Evolutionary conservation across 331 rosid genomes (phyloP), one percentile per base, ranked within the genome.

Genomic region (Prunus yedoensis): DNA sequence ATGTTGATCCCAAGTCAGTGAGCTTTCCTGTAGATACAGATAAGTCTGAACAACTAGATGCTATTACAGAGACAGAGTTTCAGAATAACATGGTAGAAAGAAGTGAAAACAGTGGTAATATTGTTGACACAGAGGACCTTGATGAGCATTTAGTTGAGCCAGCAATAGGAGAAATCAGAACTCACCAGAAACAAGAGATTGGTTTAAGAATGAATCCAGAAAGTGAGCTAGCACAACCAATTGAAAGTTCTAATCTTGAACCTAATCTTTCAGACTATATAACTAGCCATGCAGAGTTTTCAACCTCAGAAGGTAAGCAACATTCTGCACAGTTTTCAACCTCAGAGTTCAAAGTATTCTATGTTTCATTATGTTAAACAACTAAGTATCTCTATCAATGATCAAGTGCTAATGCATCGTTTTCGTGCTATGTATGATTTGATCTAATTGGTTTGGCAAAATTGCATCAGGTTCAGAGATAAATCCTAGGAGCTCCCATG

Each of bases 201-300:
- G 77, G 60, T 69, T 35, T 64, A 64, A 46, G 47, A 51, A 20
- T 78, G 43, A 35, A 73, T 74, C 81, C 14, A 56, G 76, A 57
- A 73, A 57, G 67, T 7, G 89, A 88, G 80, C 61, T 65, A 30
- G 53, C 70, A 82, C 62, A 49, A 18, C 14, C 16, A 17, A 32
- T 10, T 66, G 80, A 38, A 77, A 61, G 62, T 67, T 49, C 78
- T 38, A 50, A 73, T 45, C 66, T 50, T 65, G 87, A 89, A 83
- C 69, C 82, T 68, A 65, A 65, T 65, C 10, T 8, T 38, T 81
- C 80, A 71, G 85, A 81, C 38, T n/a, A 30, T 18, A 52, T 43
- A 68, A 77, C 77, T 77, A 87, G 67, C 65, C 20, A 54, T 52
- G 64, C 74, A 63, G 78, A 78, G 73, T 86, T 85, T 77, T 77